Percentiles rank a stretch among this genome's conserved stretches.
phyloP scores from a whole-genome alignment of 2,329 filamentous ascomycete species.

The Coccinonectria pachysandricola region DNA sequence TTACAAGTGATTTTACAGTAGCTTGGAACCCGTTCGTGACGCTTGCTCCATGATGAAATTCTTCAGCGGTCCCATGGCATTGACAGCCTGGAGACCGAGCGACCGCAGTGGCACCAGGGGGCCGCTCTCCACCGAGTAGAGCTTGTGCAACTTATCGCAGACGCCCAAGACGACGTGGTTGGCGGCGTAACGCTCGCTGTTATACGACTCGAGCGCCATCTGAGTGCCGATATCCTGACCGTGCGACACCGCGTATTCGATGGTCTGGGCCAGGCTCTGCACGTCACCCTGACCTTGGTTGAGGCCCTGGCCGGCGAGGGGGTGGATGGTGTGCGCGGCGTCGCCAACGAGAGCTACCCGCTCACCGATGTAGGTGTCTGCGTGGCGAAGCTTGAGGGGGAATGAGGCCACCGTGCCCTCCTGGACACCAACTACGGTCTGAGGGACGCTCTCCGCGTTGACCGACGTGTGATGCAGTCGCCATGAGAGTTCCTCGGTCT shows the following conservation, averaged over 20 bases:
- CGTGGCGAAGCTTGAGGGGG: constrained; percentile 81
- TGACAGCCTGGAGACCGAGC: constrained; percentile 64
- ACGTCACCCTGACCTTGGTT: constrained; percentile 91
- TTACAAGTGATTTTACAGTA: constrained; percentile 26
- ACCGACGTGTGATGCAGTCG: constrained; percentile 59
- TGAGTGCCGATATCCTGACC: constrained; percentile 79
- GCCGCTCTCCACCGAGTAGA: constrained; percentile 73
- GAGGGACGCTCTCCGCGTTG: constrained; percentile 48
- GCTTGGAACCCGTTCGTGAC: constrained; percentile 41
- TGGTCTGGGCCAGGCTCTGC: constrained; percentile 62
- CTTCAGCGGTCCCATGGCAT: constrained; percentile 67
- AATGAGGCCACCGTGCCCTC: constrained; percentile 77
- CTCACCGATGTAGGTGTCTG: constrained; percentile 85
- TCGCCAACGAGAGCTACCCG: constrained; percentile 89
- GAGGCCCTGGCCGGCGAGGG: constrained; percentile 85
- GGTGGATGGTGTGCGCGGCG: constrained; percentile 90
- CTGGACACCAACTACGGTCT: constrained; percentile 60
- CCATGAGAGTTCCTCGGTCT: constrained; percentile 76
- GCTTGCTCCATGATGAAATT: constrained; percentile 73
- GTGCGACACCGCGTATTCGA: constrained; percentile 67
- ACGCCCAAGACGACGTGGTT: constrained; percentile 74
- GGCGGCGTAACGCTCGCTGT: constrained; percentile 66
- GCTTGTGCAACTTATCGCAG: constrained; percentile 83
- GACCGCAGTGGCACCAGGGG: constrained; percentile 74
- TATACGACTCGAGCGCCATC: constrained; percentile 73